These are phyloP conservation scores for Gracilaria caudata DNA, from an alignment of 23 red algal species.

Conservation along the genomic window DNA sequence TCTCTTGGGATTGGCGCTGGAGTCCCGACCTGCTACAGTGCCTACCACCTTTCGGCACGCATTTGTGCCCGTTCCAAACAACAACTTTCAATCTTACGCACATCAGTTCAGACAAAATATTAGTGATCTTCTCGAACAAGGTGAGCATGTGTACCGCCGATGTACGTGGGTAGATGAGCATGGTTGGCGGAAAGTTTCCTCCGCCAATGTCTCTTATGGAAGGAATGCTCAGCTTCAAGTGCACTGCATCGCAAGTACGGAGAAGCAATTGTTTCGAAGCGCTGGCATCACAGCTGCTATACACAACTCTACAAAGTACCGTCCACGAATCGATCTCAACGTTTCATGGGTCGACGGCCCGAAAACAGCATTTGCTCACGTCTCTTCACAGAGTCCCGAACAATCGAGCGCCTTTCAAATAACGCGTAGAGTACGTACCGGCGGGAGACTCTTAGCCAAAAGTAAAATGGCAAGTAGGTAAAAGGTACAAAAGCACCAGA, in stretches of 20 bases:
- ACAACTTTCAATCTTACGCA: background rate
- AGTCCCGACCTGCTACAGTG: background rate
- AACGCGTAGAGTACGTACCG: too few relatives aligned
- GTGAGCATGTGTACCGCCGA: background rate
- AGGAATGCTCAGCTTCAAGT: background rate
- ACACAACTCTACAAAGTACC: background rate
- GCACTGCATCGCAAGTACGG: background rate
- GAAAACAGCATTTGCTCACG: background rate
- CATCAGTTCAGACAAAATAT: background rate
- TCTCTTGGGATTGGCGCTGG: background rate
- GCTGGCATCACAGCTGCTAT: background rate
- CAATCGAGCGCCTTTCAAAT: background rate
- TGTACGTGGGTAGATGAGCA: conserved; percentile 1
- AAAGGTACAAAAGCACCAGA: too few relatives aligned
- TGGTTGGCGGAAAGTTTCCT: background rate
- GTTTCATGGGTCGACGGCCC: background rate
- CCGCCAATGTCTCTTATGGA: background rate
- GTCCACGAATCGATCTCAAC: background rate
- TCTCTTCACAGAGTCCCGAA: background rate
- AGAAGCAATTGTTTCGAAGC: background rate
- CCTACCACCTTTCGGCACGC: background rate
- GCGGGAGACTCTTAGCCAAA: too few relatives aligned
- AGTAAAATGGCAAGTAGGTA: too few relatives aligned
- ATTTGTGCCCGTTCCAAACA: background rate
- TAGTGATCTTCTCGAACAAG: background rate